Evolutionary conservation across 345 rosid genomes (phyloP), one percentile per base, ranked within the genome.

Genomic region (Ceriops decandra): DNA sequence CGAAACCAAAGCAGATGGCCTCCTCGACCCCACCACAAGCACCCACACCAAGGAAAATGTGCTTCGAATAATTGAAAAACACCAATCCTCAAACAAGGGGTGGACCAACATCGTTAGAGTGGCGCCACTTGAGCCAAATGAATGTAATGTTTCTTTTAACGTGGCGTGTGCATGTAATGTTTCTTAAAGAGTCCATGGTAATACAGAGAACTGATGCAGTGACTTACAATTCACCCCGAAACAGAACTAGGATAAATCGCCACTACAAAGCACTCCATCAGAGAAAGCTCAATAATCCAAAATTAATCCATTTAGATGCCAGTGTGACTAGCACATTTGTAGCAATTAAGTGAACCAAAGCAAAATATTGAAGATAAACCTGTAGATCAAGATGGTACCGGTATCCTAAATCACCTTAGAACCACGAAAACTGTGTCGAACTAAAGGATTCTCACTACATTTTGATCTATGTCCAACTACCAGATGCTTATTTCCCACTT

Each of bases 371-470:
- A 64, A 62, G 46, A 42, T 35, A 3, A 38, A 56, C 20, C 42
- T 16, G 33, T 52, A 57, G 32, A 63, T 47, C 68, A 27, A 28
- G 28, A 69, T 70, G 67, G 57, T 6, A 54, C 68, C 36, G 42
- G 54, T 38, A 72, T 60, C 73, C 77, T 76, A 80, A 78, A 82
- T 85, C 86, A 68, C 88, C 81, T 82, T 69, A 76, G 84, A 69
- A 63, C 85, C 86, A 65, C 64, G 32, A 66, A 60, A 31, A 19
- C 65, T 11, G 46, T 38, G 70, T 63, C 78, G 80, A 63, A 59
- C 88, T 72, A 80, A 82, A 76, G 84, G 85, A 85, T 82, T 85
- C 82, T 70, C 70, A 26, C 75, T 72, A 76, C 77, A 63, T n/a
- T 31, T 60, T 64, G 21, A 68, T 31, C 57, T 54, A 74, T 69